These are phyloP conservation scores for Wickerhamiella alocasiicola DNA, from an alignment of 805 yeast genomes.

Conservation along the genomic window DNA sequence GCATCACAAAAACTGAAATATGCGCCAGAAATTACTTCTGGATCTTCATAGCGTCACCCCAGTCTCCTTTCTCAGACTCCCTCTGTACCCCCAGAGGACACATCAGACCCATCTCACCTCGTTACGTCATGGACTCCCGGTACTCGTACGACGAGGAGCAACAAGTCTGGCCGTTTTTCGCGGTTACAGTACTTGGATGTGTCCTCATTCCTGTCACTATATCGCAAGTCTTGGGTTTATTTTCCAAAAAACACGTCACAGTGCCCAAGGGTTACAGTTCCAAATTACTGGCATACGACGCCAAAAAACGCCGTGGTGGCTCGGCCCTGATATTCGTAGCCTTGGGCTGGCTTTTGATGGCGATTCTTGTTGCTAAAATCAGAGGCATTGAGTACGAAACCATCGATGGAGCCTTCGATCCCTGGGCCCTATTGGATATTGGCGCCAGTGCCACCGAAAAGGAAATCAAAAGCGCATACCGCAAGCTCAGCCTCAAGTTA, in stretches of 20 bases:
- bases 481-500: constrained; percentile 73
- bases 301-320: constrained; percentile 26
- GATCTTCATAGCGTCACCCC: too few relatives aligned
- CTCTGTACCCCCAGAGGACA: too few relatives aligned
- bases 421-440: constrained; percentile 74
- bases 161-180: constrained; percentile 89
- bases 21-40: too few relatives aligned
- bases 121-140: constrained; percentile 35
- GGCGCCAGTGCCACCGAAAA: constrained; percentile 56
- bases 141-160: constrained; percentile 79
- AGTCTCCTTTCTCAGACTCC: too few relatives aligned
- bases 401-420: constrained; percentile 50
- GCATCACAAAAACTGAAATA: too few relatives aligned
- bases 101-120: too few relatives aligned
- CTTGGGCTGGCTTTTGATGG: constrained; percentile 52
- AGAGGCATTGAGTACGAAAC: constrained; percentile 26
- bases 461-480: constrained; percentile 68
- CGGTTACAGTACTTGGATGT: constrained; percentile 56
- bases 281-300: constrained; percentile 4
- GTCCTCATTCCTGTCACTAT: constrained; percentile 53
- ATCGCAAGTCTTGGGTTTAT: neutral
- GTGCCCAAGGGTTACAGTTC: constrained; percentile 8
- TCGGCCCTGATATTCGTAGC: constrained; percentile 20
- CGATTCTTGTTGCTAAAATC: constrained; percentile 31
- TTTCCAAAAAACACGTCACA: constrained; percentile 1